Conservation (phyloP, 2,329 filamentous ascomycete genomes). For the Phialophora expanda region DNA sequence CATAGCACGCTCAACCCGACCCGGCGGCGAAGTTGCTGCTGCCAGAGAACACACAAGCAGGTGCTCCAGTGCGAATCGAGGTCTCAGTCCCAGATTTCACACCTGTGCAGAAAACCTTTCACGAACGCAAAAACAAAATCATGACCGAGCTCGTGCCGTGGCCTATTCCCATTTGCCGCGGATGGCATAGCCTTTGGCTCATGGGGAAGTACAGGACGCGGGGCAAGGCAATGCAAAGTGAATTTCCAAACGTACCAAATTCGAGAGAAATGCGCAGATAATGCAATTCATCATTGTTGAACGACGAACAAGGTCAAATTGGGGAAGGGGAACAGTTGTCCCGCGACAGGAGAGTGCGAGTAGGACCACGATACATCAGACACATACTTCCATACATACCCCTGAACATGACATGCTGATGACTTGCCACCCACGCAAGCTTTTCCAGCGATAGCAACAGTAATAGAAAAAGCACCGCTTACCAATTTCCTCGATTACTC, state of each 20-base stretch:
- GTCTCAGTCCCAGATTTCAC: not conserved
- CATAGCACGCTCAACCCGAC: no score
- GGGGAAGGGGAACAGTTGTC: not conserved
- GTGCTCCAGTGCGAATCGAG: not conserved
- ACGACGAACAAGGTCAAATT: not conserved
- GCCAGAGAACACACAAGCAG: not conserved
- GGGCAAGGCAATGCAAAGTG: not conserved
- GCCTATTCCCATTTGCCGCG: no score
- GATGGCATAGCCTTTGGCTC: no score
- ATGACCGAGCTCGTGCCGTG: not conserved
- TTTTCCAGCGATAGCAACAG: no score
- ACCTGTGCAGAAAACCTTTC: not conserved
- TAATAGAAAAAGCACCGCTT: no score
- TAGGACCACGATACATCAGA: not conserved
- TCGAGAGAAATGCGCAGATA: not conserved
- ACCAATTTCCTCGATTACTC: no score
- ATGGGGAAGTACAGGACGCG: no score
- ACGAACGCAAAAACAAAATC: not conserved
- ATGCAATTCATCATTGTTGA: no score
- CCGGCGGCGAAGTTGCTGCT: not conserved
- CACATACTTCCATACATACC: not conserved
- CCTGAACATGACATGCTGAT: not conserved
- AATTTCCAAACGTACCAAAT: not conserved
- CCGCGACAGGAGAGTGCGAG: not conserved
- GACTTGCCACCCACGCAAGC: not conserved